A percentile compares a stretch with the other conserved stretches of the same genome.
Conservation (phyloP, 768 basidiomycete species). For the Agaricus blazei region DNA sequence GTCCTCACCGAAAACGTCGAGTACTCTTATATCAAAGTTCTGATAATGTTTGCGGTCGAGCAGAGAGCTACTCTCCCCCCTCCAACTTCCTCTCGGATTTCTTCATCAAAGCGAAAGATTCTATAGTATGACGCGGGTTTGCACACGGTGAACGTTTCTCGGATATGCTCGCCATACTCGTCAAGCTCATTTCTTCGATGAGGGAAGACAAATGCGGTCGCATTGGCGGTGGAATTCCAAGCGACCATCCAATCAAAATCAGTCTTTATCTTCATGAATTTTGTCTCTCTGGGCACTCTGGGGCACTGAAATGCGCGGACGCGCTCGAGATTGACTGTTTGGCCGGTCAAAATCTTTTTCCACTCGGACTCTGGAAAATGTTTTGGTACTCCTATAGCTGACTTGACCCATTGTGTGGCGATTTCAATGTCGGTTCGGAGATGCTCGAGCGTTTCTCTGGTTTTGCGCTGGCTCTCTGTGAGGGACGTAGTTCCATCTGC, state of each 20-base stretch:
- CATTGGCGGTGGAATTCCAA: constrained; percentile 15
- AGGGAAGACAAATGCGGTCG: constrained; percentile 20
- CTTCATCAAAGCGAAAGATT: too few relatives aligned
- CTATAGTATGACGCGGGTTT: too few relatives aligned
- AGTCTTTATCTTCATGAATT: constrained; percentile 14
- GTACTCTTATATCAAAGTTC: too few relatives aligned
- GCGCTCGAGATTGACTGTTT: constrained; percentile 22
- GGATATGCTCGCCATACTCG: constrained; percentile 12
- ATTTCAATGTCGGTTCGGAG: not conserved
- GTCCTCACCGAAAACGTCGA: too few relatives aligned
- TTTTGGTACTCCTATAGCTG: not conserved
- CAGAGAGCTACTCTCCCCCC: too few relatives aligned
- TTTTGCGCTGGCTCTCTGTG: not conserved
- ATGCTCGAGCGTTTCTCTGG: not conserved
- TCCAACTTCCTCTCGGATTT: too few relatives aligned
- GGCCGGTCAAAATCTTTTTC: constrained; percentile 20
- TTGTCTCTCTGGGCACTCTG: constrained; percentile 11
- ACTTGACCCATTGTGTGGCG: constrained; percentile 4
- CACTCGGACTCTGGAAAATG: constrained; percentile 19
- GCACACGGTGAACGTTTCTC: too few relatives aligned
- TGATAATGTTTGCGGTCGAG: too few relatives aligned
- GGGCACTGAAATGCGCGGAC: constrained; percentile 14
- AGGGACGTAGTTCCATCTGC: not conserved
- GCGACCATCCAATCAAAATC: constrained; percentile 20
- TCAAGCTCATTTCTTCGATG: constrained; percentile 21